Percentiles rank a stretch among this genome's conserved stretches.
Conservation (phyloP, 2,329 filamentous ascomycete species). For the Fusarium goolgardi region DNA sequence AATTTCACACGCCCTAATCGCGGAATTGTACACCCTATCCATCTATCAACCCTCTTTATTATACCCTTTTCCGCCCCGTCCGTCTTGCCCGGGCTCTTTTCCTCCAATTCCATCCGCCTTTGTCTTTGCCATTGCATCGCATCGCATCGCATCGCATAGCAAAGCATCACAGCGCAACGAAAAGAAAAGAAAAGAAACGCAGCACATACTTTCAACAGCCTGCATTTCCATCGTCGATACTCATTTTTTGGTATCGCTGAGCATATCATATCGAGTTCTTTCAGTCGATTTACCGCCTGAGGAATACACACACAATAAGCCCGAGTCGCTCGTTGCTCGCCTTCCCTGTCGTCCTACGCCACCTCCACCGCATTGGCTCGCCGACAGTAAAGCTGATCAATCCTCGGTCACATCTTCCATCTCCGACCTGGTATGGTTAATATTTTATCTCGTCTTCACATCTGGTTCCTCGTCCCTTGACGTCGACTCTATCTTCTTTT, state of each 20-base stretch:
- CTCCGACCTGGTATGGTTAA: conserved; percentile 43
- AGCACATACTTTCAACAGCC: conserved; percentile 19
- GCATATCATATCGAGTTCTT: conserved; percentile 8
- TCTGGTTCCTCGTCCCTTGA: conserved; percentile 20
- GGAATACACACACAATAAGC: conserved; percentile 39
- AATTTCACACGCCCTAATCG: conserved; percentile 27
- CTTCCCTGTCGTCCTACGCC: conserved; percentile 34
- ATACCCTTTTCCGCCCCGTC: conserved; percentile 46
- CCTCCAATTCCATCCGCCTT: conserved; percentile 44
- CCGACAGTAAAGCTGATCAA: conserved; percentile 31
- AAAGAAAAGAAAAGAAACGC: not conserved
- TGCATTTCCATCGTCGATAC: conserved; percentile 24
- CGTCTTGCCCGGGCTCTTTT: conserved; percentile 31
- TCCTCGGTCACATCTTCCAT: conserved; percentile 31
- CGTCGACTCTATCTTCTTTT: conserved; percentile 18
- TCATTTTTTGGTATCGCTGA: conserved; percentile 28
- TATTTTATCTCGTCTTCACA: conserved; percentile 36
- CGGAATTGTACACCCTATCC: conserved; percentile 18
- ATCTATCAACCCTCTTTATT: conserved; percentile 45
- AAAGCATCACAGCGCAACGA: conserved; percentile 1
- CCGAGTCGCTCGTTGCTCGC: conserved; percentile 24
- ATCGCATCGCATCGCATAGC: not conserved
- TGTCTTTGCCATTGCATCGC: conserved; percentile 33
- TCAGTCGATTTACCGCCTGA: conserved; percentile 25
- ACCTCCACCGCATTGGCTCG: conserved; percentile 29